Base-by-base conservation (phyloP, 768 basidiomycete species). In the Mycena capillaripes region DNA sequence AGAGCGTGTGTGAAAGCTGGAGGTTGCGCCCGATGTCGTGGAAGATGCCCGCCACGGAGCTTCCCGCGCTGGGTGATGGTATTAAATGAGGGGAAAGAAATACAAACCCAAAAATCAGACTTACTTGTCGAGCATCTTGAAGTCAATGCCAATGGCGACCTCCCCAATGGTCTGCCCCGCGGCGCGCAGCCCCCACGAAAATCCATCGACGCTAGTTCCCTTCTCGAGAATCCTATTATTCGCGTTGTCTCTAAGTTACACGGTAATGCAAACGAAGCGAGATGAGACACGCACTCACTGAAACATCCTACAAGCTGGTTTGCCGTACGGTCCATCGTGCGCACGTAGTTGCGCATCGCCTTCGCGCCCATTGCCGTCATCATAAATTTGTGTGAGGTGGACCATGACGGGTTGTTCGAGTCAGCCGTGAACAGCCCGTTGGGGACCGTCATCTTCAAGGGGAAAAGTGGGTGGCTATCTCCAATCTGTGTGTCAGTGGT, bases 371-470 rank as follows among this genome's bases (percentile, higher is more conserved):
- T 74, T 6, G 73, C 73, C 17, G 69, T 70, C 73, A 74, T 74
- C 73, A 74, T 74, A 52, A 74, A 74, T n/a, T 70, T 70, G 55
- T 73, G 72, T 30, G 63, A 59, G 4, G 64, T 73, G 14, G 68
- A 70, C 68, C 72, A 73, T 2, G 42, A 17, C 2, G 72, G 72
- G 58, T 70, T 66, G 36, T 19, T 62, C 32, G 72, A 66, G 64
- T 73, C 72, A 3, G 72, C 50, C 32, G 72, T 73, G 72, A 73
- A 73, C 4, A 73, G 58, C 17, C 72, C 72, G 53, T 73, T 73
- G 1, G 63, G 72, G 40, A 73, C 2, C 17, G 19, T 53, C 68
- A 57, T 60, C 32, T 69, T 66, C 4, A 73, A 27, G 1, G 72
- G 72, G 58, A 73, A 66, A 8, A 73, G 58, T n/a, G 72, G 72